A percentile compares a stretch with the other conserved stretches of the same genome.
Evolutionary conservation across 225 moss, liverwort and hornwort species (phyloP).

Genomic region (Takakia lepidozioides): DNA sequence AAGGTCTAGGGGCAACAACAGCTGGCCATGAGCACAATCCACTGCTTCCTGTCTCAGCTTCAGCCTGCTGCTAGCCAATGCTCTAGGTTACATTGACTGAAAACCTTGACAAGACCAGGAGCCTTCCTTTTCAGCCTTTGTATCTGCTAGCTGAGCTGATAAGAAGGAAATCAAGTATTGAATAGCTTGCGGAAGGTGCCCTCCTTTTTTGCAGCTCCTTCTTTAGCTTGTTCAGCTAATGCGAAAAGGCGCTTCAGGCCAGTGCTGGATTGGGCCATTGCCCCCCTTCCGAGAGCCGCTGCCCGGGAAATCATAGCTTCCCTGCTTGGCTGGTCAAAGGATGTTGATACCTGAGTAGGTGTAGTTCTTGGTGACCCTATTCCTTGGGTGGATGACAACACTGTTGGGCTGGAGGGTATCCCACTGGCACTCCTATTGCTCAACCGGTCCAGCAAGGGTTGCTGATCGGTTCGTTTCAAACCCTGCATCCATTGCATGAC

Average conservation of each 20-base stretch:
- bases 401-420: no score
- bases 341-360: conserved; percentile 17
- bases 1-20: no score
- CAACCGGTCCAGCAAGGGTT: conserved; percentile 80
- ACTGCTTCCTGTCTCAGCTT: no score
- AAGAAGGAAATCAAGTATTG: conserved; percentile 25
- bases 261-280: conserved; percentile 91
- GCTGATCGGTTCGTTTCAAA: conserved; percentile 83
- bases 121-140: no score
- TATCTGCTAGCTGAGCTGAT: no score
- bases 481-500: no score
- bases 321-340: conserved; percentile 54
- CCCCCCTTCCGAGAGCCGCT: conserved; percentile 86
- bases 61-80: no score
- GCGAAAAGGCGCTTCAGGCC: conserved; percentile 93
- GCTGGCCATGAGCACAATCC: no score
- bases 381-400: no score
- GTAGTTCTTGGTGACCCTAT: conserved; percentile 28
- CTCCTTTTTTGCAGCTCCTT: conserved; percentile 96
- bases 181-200: conserved; percentile 63
- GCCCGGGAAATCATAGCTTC: conserved; percentile 97
- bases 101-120: no score
- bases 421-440: conserved; percentile 71
- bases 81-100: no score
- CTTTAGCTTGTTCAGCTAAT: conserved; percentile 91